Base-by-base conservation (phyloP, 1,139 yeast genomes). In the Candida albicans region DNA sequence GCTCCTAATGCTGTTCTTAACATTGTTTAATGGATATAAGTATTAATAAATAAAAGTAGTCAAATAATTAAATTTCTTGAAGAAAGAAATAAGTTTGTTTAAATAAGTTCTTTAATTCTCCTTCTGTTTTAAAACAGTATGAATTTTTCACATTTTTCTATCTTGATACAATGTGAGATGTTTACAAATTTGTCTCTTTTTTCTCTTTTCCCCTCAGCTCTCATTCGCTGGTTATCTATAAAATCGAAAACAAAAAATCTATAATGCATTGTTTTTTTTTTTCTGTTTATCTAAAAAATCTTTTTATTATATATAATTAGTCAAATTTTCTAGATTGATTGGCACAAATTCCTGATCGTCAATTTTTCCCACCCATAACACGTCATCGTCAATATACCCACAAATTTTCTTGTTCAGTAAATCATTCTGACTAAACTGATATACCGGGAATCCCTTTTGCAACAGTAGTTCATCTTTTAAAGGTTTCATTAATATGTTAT, bases 351-450 rank as follows among this genome's bases (percentile, higher is more conserved):
- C 54, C 1, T 45, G 43, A 2, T 31, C 40, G 9, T 42, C 36
- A 5, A 14, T 29, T 12, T 38, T 30, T 12, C 50, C 40, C 2
- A 67, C 50, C 65, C 65, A 67, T 9, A 70, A 52, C 7, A 70
- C 70, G 42, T 70, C 75, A 29, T 67, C 70, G 35, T 61, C 56
- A 7, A 69, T 58, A 44, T 55, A 66, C 4, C 64, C 61, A 46
- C 53, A 52, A 6, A 53, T 9, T 9, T 32, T 51, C 8, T 30
- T 35, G 2, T 52, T 51, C 14, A 11, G 13, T 13, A 9, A 44
- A 14, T 2, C 22, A 8, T 43, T 27, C 0, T 42, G 39, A 27
- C 48, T 42, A 24, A 67, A 47, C n/a, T 46, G 44, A 47, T 53
- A 59, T 10, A 68, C 44, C 6, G 63, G 65, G 9, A 55, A 48